Percentiles rank a stretch among this genome's conserved stretches.
phyloP scores from a whole-genome alignment of 78 protist species.

The Dictyostelium discoideum region DNA sequence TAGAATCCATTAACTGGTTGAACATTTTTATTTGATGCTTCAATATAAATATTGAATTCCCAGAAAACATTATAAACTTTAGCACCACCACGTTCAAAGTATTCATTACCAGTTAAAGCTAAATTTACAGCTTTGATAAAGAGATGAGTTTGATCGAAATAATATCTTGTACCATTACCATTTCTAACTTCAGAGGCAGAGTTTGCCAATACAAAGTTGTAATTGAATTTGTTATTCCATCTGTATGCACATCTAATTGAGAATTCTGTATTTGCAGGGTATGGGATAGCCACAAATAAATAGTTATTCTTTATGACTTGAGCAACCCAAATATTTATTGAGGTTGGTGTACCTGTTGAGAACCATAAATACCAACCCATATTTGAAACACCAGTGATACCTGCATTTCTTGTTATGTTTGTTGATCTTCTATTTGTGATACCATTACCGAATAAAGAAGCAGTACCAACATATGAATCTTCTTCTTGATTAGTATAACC shows the following conservation, averaged over 20 bases:
- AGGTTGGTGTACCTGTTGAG: constrained; percentile 11
- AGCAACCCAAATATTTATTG: not conserved
- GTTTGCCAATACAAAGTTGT: not conserved
- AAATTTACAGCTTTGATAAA: constrained; percentile 27
- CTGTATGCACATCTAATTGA: not conserved
- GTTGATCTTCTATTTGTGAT: constrained; percentile 20
- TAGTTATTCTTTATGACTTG: constrained; percentile 4
- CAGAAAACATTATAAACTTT: not conserved
- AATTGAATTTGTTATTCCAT: not conserved
- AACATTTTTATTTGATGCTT: not conserved
- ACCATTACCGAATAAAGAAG: constrained; percentile 23
- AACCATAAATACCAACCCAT: constrained; percentile 54
- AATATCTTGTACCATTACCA: constrained; percentile 22
- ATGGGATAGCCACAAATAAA: constrained; percentile 11
- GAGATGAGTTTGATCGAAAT: constrained; percentile 45
- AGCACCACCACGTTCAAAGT: constrained; percentile 24
- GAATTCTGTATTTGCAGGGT: constrained; percentile 20
- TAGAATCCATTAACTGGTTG: not conserved
- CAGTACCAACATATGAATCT: constrained; percentile 7
- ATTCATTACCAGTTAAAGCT: not conserved
- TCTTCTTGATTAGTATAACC: not conserved
- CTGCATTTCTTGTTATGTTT: constrained; percentile 26
- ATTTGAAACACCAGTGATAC: constrained; percentile 51
- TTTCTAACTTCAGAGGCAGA: constrained; percentile 25
- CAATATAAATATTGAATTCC: constrained; percentile 7